Evolutionary conservation across 352 stramenopile species (phyloP).

Genomic region (Globisporangium alternatum): DNA sequence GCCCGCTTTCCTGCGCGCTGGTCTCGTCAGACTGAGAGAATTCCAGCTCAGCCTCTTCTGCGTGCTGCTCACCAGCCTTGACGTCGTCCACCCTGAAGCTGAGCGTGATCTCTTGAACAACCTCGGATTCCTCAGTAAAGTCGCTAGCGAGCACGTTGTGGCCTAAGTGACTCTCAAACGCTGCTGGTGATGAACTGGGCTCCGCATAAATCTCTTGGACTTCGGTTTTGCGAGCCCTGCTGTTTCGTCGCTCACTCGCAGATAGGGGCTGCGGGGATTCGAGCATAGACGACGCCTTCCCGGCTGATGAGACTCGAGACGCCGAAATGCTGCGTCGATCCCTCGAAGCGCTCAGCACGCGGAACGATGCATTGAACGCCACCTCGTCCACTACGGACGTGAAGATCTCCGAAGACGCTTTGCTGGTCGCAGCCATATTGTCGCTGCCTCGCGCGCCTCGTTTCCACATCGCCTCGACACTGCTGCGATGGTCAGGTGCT

Average conservation of each 20-base stretch:
- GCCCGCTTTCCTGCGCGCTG: background rate
- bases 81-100: background rate
- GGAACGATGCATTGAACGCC: constrained; percentile 32
- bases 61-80: background rate
- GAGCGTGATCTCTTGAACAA: background rate
- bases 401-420: constrained; percentile 21
- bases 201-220: background rate
- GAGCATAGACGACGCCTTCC: background rate
- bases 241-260: background rate
- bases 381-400: constrained; percentile 27
- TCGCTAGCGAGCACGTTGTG: too few relatives aligned
- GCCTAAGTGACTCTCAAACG: background rate
- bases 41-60: background rate
- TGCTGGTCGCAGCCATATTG: background rate
- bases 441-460: constrained; percentile 22
- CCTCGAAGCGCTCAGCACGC: constrained; percentile 28
- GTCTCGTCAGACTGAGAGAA: background rate
- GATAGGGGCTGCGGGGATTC: background rate
- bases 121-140: background rate
- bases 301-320: constrained; percentile 1
- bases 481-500: background rate
- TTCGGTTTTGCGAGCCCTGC: background rate
- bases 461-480: constrained; percentile 52
- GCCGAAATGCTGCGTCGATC: constrained; percentile 14
- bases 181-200: too few relatives aligned